Conservation (phyloP, 169 alveolate genomes). For the Cryptosporidium canis region DNA sequence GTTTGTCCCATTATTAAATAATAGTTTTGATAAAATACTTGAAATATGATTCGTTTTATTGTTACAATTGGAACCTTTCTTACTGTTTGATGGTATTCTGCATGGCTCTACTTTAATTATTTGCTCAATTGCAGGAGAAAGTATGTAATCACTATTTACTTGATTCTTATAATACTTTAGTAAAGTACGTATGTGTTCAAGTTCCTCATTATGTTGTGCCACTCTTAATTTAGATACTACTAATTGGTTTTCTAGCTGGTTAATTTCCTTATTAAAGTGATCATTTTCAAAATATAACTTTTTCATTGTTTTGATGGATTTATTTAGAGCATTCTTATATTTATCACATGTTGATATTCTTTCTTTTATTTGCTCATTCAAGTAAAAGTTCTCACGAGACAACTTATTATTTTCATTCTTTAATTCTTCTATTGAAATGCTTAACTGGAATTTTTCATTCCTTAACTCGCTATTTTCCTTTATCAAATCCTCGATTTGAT, state of each 20-base stretch:
- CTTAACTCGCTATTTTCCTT: not conserved
- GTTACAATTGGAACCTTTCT: not conserved
- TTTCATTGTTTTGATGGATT: conserved; percentile 57
- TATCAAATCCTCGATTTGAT: conserved; percentile 12
- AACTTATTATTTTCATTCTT: conserved; percentile 24
- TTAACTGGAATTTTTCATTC: not conserved
- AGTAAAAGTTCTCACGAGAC: conserved; percentile 10
- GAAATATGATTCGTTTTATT: not conserved
- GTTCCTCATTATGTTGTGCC: conserved; percentile 71
- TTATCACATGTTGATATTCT: conserved; percentile 4
- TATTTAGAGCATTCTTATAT: conserved; percentile 33
- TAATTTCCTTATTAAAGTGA: conserved; percentile 9
- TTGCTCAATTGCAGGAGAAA: conserved; percentile 68
- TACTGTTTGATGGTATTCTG: conserved; percentile 3
- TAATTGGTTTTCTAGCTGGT: conserved; percentile 43
- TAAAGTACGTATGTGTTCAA: conserved; percentile 61
- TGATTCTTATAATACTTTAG: conserved; percentile 50
- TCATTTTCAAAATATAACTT: conserved; percentile 56
- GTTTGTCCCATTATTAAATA: conserved; percentile 26
- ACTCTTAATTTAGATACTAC: conserved; percentile 63
- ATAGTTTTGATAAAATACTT: conserved; percentile 21
- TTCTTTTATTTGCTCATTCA: conserved; percentile 40
- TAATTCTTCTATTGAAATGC: not conserved
- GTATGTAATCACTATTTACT: conserved; percentile 51
- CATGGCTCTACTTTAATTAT: conserved; percentile 68